phyloP scores from a whole-genome alignment of 78 protist species.

The Chrysochromulina parva region DNA sequence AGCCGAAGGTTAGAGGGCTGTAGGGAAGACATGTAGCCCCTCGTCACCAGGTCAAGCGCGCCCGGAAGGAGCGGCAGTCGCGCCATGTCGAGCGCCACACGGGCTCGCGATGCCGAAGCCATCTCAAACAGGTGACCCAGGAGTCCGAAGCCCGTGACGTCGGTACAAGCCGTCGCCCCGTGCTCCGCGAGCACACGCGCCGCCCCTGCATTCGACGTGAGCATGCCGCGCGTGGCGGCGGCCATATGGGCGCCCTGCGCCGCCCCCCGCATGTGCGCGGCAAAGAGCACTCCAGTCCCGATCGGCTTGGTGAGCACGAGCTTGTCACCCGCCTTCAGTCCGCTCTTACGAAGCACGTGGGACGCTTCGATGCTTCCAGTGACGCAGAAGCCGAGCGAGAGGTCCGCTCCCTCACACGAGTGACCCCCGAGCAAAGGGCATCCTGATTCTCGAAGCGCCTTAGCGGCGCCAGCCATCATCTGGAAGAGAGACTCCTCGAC shows the following conservation, averaged over 20 bases:
- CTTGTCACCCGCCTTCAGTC: slow-evolving; percentile 11
- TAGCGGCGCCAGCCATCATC: slow-evolving; percentile 46
- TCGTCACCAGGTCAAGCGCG: neutral
- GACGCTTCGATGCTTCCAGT: neutral
- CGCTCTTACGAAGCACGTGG: neutral
- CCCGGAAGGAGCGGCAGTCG: slow-evolving; percentile 1
- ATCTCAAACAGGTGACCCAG: slow-evolving; percentile 54
- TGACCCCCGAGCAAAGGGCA: slow-evolving; percentile 48
- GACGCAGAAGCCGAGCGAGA: neutral
- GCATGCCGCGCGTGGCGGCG: neutral
- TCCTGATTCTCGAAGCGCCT: slow-evolving; percentile 1
- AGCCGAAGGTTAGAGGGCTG: slow-evolving; percentile 42
- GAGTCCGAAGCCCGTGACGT: slow-evolving; percentile 65
- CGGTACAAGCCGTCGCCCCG: slow-evolving; percentile 31
- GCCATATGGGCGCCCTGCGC: slow-evolving; percentile 27
- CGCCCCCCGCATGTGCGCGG: slow-evolving; percentile 34
- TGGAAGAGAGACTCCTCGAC: neutral
- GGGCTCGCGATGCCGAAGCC: neutral
- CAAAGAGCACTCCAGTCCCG: slow-evolving; percentile 47
- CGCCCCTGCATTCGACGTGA: neutral
- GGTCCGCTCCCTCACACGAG: slow-evolving; percentile 41
- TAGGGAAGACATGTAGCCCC: neutral
- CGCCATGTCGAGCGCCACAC: too few species aligned
- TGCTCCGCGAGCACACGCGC: slow-evolving; percentile 1
- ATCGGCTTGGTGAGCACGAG: slow-evolving; percentile 44